Base-by-base conservation (phyloP, 371 early-diverging fungal species). In the Mucor lusitanicus region DNA sequence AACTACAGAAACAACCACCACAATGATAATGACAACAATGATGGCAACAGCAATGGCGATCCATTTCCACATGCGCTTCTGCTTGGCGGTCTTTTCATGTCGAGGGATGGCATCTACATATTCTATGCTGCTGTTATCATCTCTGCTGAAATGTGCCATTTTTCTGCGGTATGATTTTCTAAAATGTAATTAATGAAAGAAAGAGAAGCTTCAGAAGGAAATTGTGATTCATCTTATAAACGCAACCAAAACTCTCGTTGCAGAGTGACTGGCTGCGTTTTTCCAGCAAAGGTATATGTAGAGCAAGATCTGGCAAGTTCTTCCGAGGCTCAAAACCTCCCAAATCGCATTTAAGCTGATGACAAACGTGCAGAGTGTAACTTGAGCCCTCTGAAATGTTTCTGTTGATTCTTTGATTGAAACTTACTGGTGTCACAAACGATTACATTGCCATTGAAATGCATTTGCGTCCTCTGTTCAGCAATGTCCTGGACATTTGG, bases 1-100 rank as follows among this genome's bases (percentile, higher is more conserved):
- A 12, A 81, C 77, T 3, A 81, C 79, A 15, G 75, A 69, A 2
- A 75, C 74, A 6, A 75, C 82, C 1, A 78, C 63, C 12, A 81
- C 74, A 1, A 77, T 68, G 9, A 79, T 58, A 6, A 80, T 67
- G 2, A 79, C 58, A n/a, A 81, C 48, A 35, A 71, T 44, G n/a
- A 74, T 59, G 17, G 69, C 48, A 21, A 71, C 62, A n/a, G 57
- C 71, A 5, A 70, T 23, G 0, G 59, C 65, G 23, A 68, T 68
- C 44, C 40, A 69, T 17, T 54, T 54, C 75, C 78, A 75, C 44
- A 64, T 40, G 25, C 48, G 62, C 39, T 71, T 71, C 64, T 73
- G 70, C 23, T 61, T 66, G 2, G 12, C 17, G 32, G 70, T 70
- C 50, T 61, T 67, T 7, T 46, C 39, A 28, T 74, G 55, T 3